These are phyloP conservation scores for Magnusiomyces clavatus DNA, from an alignment of 1,139 yeast species.

Conservation along the genomic window DNA sequence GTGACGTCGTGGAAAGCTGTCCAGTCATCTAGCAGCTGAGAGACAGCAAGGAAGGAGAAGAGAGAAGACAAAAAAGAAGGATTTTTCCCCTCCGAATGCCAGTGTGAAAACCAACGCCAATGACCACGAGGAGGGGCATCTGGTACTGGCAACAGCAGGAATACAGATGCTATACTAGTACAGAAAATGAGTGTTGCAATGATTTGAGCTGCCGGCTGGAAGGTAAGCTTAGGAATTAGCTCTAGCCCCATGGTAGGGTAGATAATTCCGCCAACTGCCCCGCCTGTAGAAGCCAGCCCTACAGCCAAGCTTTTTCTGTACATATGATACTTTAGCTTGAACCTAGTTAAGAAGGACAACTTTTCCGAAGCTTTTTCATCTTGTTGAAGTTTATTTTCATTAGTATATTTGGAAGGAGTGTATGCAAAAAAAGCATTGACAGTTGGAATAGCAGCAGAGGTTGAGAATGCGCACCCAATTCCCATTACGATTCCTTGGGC, in stretches of 20 bases:
- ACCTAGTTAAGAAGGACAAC: constrained; percentile 29
- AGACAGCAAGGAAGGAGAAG: too few species aligned
- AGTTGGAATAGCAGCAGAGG: constrained; percentile 17
- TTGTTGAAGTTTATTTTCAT: constrained; percentile 39
- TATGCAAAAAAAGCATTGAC: constrained; percentile 41
- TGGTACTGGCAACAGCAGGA: constrained; percentile 20
- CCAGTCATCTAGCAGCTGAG: constrained; percentile 15
- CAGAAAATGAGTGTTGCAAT: constrained; percentile 27
- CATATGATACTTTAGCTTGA: background rate
- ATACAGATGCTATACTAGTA: constrained; percentile 19
- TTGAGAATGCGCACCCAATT: constrained; percentile 30
- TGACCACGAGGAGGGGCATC: constrained; percentile 22
- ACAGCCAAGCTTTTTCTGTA: constrained; percentile 42
- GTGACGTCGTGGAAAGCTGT: constrained; percentile 28
- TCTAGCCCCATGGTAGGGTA: constrained; percentile 27
- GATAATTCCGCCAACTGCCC: constrained; percentile 39
- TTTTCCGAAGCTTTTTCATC: constrained; percentile 36
- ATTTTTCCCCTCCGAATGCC: background rate
- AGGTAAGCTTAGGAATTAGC: constrained; percentile 28
- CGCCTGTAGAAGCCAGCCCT: constrained; percentile 51
- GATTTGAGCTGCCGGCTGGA: constrained; percentile 29
- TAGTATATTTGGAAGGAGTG: constrained; percentile 46
- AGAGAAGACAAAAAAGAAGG: constrained; percentile 9
- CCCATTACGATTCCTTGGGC: constrained; percentile 46
- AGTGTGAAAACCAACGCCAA: constrained; percentile 22